Evolutionary conservation across 2,329 filamentous ascomycete genomes (phyloP).

Genomic region (Colletotrichum viniferum): DNA sequence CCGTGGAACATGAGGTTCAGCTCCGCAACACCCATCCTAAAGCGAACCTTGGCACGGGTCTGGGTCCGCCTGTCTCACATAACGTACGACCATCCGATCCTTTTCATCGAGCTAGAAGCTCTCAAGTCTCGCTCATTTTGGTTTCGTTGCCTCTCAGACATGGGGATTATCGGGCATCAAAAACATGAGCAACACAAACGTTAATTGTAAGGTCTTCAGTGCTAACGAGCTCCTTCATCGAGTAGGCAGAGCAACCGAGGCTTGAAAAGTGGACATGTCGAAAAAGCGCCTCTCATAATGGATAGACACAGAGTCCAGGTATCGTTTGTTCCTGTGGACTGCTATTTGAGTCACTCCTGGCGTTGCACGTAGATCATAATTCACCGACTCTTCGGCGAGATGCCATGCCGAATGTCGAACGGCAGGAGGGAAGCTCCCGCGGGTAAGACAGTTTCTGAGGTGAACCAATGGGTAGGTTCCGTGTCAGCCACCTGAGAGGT

Average conservation of each 20-base stretch:
- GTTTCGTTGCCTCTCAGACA: too few species aligned
- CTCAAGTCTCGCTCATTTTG: too few species aligned
- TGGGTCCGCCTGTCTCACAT: not conserved
- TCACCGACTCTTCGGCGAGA: not conserved
- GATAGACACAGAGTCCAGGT: too few species aligned
- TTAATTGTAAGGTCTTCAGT: too few species aligned
- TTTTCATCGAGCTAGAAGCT: too few species aligned
- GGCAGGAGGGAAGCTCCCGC: not conserved
- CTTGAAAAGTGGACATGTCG: too few species aligned
- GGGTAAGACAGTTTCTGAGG: not conserved
- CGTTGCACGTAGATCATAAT: not conserved
- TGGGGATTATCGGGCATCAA: too few species aligned
- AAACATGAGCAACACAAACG: too few species aligned
- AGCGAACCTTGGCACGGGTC: not conserved
- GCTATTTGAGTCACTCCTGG: not conserved
- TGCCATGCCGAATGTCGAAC: not conserved
- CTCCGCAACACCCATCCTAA: not conserved
- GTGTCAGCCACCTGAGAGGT: not conserved
- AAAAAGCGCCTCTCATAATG: rapidly evolving
- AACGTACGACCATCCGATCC: not conserved
- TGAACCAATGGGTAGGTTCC: not conserved
- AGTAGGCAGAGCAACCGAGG: too few species aligned
- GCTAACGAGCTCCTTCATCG: too few species aligned
- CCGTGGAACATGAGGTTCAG: not conserved
- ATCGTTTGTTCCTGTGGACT: not conserved